Conservation (phyloP, 2,329 filamentous ascomycete species). For the Setomelanomma holmii region DNA sequence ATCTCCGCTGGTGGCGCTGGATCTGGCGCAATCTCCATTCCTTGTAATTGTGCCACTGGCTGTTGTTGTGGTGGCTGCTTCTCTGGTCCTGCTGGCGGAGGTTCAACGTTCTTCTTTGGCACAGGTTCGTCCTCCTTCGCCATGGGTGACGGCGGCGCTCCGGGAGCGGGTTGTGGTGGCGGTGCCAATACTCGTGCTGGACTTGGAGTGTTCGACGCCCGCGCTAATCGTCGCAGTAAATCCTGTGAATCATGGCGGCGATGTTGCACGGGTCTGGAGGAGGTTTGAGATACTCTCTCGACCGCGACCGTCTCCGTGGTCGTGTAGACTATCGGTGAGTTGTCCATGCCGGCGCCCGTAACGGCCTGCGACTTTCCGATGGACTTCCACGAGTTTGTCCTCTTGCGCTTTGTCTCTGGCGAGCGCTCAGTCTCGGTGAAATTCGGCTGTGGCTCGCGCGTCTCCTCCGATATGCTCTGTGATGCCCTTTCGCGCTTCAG, state of each 20-base stretch:
- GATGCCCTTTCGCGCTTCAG: conserved; percentile 41
- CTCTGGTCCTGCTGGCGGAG: conserved; percentile 2
- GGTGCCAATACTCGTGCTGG: conserved; percentile 38
- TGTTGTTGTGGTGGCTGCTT: conserved; percentile 11
- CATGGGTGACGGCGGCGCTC: conserved; percentile 2
- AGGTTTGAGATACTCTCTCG: conserved; percentile 1
- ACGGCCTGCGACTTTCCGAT: conserved; percentile 37
- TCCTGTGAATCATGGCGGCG: conserved; percentile 54
- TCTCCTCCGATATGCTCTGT: conserved; percentile 40
- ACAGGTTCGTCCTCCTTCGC: conserved; percentile 2
- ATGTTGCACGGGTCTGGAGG: conserved; percentile 35
- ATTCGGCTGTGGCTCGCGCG: conserved; percentile 22
- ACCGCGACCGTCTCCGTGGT: conserved; percentile 42
- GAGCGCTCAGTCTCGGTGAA: conserved; percentile 8
- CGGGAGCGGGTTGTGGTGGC: conserved; percentile 31
- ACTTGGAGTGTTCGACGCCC: conserved; percentile 57
- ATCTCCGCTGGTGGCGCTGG: conserved; percentile 6
- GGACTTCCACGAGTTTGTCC: conserved; percentile 40
- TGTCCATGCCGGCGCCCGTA: conserved; percentile 32
- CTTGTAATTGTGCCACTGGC: conserved; percentile 10
- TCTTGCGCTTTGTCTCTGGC: conserved; percentile 22
- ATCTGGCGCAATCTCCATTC: conserved; percentile 7
- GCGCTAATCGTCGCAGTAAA: conserved; percentile 54
- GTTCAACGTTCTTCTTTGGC: conserved; percentile 1
- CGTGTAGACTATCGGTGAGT: conserved; percentile 45